A percentile compares a stretch with the other conserved stretches of the same genome.
Evolutionary conservation across 495 filamentous ascomycete genomes (phyloP).

Genomic region (Podospora appendiculata): DNA sequence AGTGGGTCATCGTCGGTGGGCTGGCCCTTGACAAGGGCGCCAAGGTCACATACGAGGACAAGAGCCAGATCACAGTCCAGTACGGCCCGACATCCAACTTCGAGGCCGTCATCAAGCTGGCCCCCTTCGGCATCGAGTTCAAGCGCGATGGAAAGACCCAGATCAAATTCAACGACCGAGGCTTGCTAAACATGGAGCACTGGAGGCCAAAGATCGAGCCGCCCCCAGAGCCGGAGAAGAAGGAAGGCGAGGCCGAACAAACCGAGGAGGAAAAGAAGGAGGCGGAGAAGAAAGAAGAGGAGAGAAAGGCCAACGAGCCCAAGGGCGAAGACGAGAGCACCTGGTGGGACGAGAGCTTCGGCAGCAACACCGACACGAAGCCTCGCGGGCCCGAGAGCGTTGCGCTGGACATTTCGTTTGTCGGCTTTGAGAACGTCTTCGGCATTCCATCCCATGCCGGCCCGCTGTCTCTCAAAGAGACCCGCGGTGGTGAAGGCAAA

Average conservation of each 20-base stretch:
- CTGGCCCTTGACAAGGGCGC: constrained; percentile 60
- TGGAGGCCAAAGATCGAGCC: constrained; percentile 86
- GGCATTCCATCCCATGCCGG: constrained; percentile 94
- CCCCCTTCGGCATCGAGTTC: constrained; percentile 80
- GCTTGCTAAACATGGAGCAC: constrained; percentile 86
- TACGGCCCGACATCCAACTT: constrained; percentile 74
- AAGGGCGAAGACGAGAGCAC: constrained; percentile 66
- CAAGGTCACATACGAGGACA: constrained; percentile 47
- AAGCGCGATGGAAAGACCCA: constrained; percentile 75
- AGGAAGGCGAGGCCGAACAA: constrained; percentile 37
- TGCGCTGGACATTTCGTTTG: constrained; percentile 83
- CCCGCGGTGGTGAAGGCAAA: constrained; percentile 76
- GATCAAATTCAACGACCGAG: constrained; percentile 79
- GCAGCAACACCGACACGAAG: constrained; percentile 88
- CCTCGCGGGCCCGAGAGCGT: constrained; percentile 84
- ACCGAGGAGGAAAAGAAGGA: constrained; percentile 12
- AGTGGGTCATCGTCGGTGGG: constrained; percentile 81
- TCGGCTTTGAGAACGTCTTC: constrained; percentile 85
- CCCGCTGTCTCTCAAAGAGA: constrained; percentile 79
- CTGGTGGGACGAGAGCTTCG: constrained; percentile 97
- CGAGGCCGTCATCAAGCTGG: constrained; percentile 72
- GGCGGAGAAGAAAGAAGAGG: constrained; percentile 36
- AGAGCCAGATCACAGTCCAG: constrained; percentile 61
- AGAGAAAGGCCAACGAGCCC: constrained; percentile 12
- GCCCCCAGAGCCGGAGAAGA: constrained; percentile 37